These are phyloP conservation scores for Naganishia antarctica DNA, from an alignment of 768 basidiomycete genomes.

Conservation along the genomic window DNA sequence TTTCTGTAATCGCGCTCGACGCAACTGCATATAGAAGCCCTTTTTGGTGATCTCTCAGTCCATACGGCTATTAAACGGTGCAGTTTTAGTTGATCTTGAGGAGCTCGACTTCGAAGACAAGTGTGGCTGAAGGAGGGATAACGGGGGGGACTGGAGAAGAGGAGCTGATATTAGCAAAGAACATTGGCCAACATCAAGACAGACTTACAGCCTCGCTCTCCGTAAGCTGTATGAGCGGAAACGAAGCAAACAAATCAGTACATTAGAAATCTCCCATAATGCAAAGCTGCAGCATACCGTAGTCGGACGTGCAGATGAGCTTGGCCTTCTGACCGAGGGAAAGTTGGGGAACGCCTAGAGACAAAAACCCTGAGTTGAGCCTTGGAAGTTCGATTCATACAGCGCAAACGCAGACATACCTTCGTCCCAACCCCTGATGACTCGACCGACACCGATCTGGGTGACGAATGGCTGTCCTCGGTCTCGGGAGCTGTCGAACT, in stretches of 20 bases:
- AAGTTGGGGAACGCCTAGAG: conserved; percentile 45
- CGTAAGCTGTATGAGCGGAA: conserved; percentile 19
- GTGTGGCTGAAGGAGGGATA: conserved; percentile 49
- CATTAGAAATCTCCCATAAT: not conserved
- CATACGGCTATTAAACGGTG: not conserved
- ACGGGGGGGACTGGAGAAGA: conserved; percentile 45
- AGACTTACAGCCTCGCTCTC: conserved; percentile 14
- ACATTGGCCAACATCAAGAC: not conserved
- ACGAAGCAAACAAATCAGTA: not conserved
- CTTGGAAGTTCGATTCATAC: not conserved
- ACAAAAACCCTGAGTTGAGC: not conserved
- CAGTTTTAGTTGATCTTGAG: conserved; percentile 33
- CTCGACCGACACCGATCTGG: conserved; percentile 44
- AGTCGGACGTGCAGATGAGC: conserved; percentile 49
- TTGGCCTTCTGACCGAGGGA: conserved; percentile 49
- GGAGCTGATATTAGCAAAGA: too few species aligned
- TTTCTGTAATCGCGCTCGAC: too few species aligned
- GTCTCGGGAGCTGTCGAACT: conserved; percentile 47
- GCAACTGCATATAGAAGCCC: too few species aligned
- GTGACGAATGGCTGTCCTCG: conserved; percentile 41
- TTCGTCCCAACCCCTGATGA: conserved; percentile 50
- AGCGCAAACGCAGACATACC: conserved; percentile 10
- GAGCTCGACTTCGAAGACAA: conserved; percentile 39
- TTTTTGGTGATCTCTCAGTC: not conserved
- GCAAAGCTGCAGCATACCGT: conserved; percentile 26